Conservation (phyloP, 306 rosid genomes). For the Gynostemma pentaphyllum region DNA sequence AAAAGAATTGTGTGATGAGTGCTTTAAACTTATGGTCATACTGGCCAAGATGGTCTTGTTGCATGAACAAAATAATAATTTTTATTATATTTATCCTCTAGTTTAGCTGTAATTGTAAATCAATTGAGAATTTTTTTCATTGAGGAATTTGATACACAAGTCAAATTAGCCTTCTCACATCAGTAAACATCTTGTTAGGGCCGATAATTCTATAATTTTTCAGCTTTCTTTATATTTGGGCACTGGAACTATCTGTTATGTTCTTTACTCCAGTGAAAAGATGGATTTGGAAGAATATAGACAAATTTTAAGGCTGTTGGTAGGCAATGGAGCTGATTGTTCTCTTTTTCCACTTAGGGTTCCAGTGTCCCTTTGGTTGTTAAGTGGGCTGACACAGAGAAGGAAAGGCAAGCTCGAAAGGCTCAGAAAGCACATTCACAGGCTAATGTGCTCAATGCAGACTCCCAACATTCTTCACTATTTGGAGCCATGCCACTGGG, state of each 20-base stretch:
- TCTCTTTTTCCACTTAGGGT: slow-evolving; percentile 41
- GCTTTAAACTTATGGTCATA: not conserved
- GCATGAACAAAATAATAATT: not conserved
- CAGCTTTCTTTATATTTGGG: not conserved
- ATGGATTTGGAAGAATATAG: not conserved
- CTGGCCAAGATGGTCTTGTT: not conserved
- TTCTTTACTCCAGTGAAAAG: not conserved
- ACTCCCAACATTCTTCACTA: slow-evolving; percentile 75
- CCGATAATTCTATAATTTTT: not conserved
- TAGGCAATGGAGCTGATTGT: slow-evolving; percentile 14
- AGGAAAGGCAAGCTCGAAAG: slow-evolving; percentile 96
- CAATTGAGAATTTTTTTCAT: not conserved
- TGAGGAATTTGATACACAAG: not conserved
- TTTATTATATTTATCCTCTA: too few species aligned
- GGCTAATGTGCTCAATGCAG: slow-evolving; percentile 46
- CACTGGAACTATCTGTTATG: not conserved
- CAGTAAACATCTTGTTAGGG: not conserved
- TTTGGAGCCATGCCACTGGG: slow-evolving; percentile 91
- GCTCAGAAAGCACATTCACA: slow-evolving; percentile 93
- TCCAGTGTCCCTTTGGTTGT: slow-evolving; percentile 97
- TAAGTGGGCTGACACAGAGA: slow-evolving; percentile 99
- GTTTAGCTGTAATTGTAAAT: not conserved
- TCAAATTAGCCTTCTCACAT: not conserved
- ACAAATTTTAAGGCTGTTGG: not conserved
- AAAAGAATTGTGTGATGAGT: not conserved